Percentiles rank a stretch among this genome's conserved stretches.
Conservation (phyloP, 2,329 filamentous ascomycete species). For the Aspergillus pseudoterreus region DNA sequence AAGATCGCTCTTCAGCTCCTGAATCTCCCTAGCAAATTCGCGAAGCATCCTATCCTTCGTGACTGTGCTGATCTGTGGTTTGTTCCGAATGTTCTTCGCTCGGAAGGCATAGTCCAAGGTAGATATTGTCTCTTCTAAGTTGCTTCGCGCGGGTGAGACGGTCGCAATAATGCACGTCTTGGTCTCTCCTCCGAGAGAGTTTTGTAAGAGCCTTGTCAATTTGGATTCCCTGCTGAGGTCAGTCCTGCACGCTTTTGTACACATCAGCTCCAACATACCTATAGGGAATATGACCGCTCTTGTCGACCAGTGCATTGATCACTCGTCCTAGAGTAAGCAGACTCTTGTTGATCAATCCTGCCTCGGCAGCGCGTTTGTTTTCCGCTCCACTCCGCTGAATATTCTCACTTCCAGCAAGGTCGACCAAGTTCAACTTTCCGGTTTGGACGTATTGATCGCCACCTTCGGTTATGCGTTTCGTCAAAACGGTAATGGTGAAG, state of each 20-base stretch:
- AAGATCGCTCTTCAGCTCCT: constrained; percentile 89
- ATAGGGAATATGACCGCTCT: constrained; percentile 81
- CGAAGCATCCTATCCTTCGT: constrained; percentile 88
- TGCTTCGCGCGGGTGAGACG: constrained; percentile 88
- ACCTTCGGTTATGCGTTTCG: constrained; percentile 74
- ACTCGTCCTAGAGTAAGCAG: constrained; percentile 90
- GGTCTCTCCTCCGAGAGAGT: constrained; percentile 89
- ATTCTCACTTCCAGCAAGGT: constrained; percentile 95
- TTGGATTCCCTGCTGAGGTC: constrained; percentile 76
- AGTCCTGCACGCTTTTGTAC: background rate
- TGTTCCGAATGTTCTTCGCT: constrained; percentile 97
- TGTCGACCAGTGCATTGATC: constrained; percentile 95
- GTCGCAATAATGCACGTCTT: constrained; percentile 99
- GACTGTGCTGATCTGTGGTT: constrained; percentile 91
- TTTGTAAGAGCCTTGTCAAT: constrained; percentile 88
- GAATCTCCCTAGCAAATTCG: constrained; percentile 89
- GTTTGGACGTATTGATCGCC: constrained; percentile 87
- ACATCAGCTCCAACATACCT: constrained; percentile 23
- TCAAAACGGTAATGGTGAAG: constrained; percentile 90
- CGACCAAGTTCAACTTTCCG: constrained; percentile 93
- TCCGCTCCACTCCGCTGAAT: constrained; percentile 95
- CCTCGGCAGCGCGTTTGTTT: constrained; percentile 94
- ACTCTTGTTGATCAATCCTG: constrained; percentile 97
- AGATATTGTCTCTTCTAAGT: constrained; percentile 96
- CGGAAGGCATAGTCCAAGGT: constrained; percentile 97